Conservation (phyloP, 164 flowering plant species). For the Magnolia sinica region DNA sequence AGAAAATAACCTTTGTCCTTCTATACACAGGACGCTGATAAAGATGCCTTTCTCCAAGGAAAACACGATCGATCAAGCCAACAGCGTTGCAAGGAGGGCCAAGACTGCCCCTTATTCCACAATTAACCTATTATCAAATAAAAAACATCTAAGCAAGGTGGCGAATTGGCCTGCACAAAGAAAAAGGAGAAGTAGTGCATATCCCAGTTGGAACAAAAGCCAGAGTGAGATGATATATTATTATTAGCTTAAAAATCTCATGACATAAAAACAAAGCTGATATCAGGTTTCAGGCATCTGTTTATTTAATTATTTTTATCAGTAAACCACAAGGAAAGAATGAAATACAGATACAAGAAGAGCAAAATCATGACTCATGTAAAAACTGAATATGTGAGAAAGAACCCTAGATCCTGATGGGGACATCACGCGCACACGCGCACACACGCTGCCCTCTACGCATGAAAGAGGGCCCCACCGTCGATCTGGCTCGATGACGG, state of each 20-base stretch:
- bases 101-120: constrained; percentile 70
- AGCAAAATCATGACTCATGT: no score
- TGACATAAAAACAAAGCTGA: background rate
- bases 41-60: constrained; percentile 68
- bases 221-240: no score
- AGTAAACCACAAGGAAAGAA: no score
- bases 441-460: no score
- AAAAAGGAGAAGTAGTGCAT: background rate
- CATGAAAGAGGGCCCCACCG: no score
- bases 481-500: no score
- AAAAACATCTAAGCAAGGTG: background rate
- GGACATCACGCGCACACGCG: no score
- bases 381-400: no score
- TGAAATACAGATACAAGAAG: background rate
- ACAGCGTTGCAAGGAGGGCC: constrained; percentile 85
- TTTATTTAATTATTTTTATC: no score
- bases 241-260: background rate
- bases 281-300: background rate
- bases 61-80: constrained; percentile 60
- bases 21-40: constrained; percentile 76
- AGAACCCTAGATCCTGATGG: no score
- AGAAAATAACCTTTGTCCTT: constrained; percentile 56
- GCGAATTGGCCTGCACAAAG: background rate
- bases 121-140: constrained; percentile 46
- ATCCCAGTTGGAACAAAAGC: background rate